A percentile compares a stretch with the other conserved stretches of the same genome.
phyloP scores from a whole-genome alignment of 1,139 yeast genomes.

The Blastobotrys raffinosifermentans region DNA sequence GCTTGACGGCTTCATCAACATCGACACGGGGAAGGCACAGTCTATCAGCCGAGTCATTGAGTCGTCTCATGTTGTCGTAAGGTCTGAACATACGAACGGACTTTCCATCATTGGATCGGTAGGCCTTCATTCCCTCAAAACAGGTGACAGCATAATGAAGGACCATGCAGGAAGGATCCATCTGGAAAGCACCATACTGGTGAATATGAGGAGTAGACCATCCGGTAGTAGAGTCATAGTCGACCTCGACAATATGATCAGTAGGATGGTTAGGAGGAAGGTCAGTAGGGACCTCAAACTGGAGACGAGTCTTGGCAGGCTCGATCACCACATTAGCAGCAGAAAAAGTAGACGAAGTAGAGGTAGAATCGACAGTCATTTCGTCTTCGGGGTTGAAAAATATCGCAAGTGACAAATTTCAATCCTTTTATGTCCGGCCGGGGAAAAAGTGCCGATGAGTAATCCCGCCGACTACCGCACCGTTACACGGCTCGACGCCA shows the following conservation, averaged over 20 bases:
- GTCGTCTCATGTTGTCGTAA: slow-evolving; percentile 38
- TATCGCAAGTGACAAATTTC: not conserved
- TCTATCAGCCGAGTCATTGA: slow-evolving; percentile 38
- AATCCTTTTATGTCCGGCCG: no score
- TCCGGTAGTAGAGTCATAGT: slow-evolving; percentile 36
- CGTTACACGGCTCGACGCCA: no score
- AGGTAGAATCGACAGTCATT: not conserved
- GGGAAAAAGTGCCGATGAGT: no score
- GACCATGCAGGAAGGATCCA: slow-evolving; percentile 30
- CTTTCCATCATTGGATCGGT: slow-evolving; percentile 29
- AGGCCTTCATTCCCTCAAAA: slow-evolving; percentile 34
- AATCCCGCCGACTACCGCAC: no score
- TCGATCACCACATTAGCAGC: slow-evolving; percentile 17
- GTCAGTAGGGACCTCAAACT: slow-evolving; percentile 17
- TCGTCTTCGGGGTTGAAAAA: not conserved
- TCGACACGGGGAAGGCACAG: slow-evolving; percentile 39
- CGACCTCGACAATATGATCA: slow-evolving; percentile 41
- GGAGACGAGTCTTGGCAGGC: slow-evolving; percentile 12
- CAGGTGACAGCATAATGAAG: slow-evolving; percentile 33
- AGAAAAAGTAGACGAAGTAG: slow-evolving; percentile 8
- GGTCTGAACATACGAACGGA: slow-evolving; percentile 39
- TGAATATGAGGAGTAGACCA: slow-evolving; percentile 39
- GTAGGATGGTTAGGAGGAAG: slow-evolving; percentile 25
- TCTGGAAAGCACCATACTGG: slow-evolving; percentile 36
- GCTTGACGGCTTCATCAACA: slow-evolving; percentile 36